phyloP scores from a whole-genome alignment of 1,284 basidiomycete genomes.

The Phenoliferia sp. region DNA sequence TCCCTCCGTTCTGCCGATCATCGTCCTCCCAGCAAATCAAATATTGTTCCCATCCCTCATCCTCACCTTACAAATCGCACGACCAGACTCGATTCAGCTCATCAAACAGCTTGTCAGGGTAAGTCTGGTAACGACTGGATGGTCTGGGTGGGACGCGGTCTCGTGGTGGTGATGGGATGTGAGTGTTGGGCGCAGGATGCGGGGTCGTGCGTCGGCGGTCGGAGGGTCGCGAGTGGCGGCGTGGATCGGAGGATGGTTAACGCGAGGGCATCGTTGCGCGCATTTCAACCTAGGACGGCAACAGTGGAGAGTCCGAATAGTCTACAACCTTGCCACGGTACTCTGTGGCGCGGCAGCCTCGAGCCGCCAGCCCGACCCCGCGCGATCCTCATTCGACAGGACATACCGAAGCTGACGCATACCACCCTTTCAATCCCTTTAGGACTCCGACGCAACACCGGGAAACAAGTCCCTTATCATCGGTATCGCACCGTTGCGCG shows the following conservation, averaged over 20 bases:
- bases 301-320: too few species aligned
- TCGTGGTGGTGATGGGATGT: not conserved
- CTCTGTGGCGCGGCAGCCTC: too few species aligned
- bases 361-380: not conserved
- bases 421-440: not conserved
- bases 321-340: too few species aligned
- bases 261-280: too few species aligned
- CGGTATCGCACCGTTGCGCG: slow-evolving; percentile 27
- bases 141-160: not conserved
- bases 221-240: too few species aligned
- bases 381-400: not conserved
- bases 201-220: too few species aligned
- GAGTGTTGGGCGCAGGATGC: too few species aligned
- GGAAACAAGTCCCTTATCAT: slow-evolving; percentile 18
- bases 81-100: slow-evolving; percentile 15
- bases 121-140: not conserved
- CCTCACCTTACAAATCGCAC: slow-evolving; percentile 26
- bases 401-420: not conserved
- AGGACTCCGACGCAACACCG: slow-evolving; percentile 8
- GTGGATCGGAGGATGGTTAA: too few species aligned
- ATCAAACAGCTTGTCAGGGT: slow-evolving; percentile 23
- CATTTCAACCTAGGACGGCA: too few species aligned
- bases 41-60: slow-evolving; percentile 27
- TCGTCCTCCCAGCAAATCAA: slow-evolving; percentile 13
- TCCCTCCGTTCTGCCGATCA: not conserved